Evolutionary conservation across 441 rosid species (phyloP).

Genomic region (Brassica hybrid): DNA sequence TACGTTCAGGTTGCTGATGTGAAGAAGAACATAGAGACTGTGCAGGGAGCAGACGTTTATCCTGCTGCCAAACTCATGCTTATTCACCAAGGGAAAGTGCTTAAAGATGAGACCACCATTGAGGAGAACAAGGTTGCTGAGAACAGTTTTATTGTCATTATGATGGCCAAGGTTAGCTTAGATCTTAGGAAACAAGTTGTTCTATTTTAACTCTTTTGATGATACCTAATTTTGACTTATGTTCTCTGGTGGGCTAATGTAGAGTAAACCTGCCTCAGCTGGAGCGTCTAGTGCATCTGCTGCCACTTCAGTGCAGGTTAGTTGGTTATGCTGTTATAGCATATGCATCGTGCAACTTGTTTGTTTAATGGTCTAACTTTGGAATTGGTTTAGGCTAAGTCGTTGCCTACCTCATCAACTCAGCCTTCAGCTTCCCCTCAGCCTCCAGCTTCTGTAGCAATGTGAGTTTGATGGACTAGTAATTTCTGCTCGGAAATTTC

Average conservation of each 20-base stretch:
- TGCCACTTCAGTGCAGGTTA: slow-evolving; percentile 59
- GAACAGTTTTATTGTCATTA: slow-evolving; percentile 76
- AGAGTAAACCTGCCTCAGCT: slow-evolving; percentile 70
- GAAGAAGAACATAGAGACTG: slow-evolving; percentile 70
- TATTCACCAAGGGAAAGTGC: slow-evolving; percentile 85
- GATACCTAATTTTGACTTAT: not conserved
- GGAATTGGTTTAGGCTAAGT: slow-evolving; percentile 30
- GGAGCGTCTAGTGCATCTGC: slow-evolving; percentile 65
- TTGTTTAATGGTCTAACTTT: slow-evolving; percentile 16
- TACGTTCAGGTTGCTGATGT: slow-evolving; percentile 57
- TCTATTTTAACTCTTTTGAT: slow-evolving; percentile 13
- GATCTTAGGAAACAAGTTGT: slow-evolving; percentile 5
- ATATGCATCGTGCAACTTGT: not conserved
- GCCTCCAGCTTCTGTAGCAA: slow-evolving; percentile 27
- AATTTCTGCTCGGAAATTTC: slow-evolving; percentile 2
- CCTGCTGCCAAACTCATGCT: slow-evolving; percentile 84
- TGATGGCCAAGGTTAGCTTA: slow-evolving; percentile 71
- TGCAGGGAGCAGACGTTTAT: slow-evolving; percentile 69
- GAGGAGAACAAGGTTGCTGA: slow-evolving; percentile 77
- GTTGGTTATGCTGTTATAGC: slow-evolving; percentile 6
- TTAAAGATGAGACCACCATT: slow-evolving; percentile 73
- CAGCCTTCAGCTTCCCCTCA: slow-evolving; percentile 36
- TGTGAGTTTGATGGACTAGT: slow-evolving; percentile 30
- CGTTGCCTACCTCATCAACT: slow-evolving; percentile 31
- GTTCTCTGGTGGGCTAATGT: not conserved